phyloP scores from a whole-genome alignment of 2,329 filamentous ascomycete species.

The Tympanopsis confertula region DNA sequence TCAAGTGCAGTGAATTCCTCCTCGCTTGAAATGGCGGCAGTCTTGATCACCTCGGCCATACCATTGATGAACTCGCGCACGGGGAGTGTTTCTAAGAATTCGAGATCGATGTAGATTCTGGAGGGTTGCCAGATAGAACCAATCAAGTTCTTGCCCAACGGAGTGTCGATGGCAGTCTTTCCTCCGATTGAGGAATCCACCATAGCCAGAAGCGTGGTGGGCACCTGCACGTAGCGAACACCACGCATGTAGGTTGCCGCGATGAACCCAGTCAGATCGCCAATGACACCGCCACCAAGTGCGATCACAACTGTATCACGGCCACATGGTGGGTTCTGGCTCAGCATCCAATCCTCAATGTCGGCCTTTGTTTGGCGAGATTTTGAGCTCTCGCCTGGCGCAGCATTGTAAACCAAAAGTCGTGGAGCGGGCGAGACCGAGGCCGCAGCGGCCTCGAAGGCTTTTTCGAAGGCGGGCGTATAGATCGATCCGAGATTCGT shows the following conservation, averaged over 20 bases:
- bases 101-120: constrained; percentile 86
- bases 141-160: constrained; percentile 88
- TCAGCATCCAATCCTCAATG: constrained; percentile 95
- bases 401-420: constrained; percentile 74
- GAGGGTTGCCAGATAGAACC: constrained; percentile 94
- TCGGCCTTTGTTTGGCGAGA: constrained; percentile 85
- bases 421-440: constrained; percentile 37
- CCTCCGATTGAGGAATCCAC: constrained; percentile 97
- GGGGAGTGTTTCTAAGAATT: constrained; percentile 82
- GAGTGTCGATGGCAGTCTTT: constrained; percentile 95
- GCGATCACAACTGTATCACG: constrained; percentile 91
- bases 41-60: constrained; percentile 97
- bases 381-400: constrained; percentile 89
- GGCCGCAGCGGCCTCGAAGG: constrained; percentile 51
- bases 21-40: constrained; percentile 90
- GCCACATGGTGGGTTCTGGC: constrained; percentile 82
- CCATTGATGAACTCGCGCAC: constrained; percentile 93
- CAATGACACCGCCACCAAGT: constrained; percentile 89
- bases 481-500: constrained; percentile 79
- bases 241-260: constrained; percentile 98
- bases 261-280: constrained; percentile 95
- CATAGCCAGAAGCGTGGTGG: constrained; percentile 90
- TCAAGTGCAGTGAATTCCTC: constrained; percentile 76
- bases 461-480: constrained; percentile 64
- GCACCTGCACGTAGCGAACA: constrained; percentile 90